Conservation (phyloP, 495 filamentous ascomycete genomes). For the Hyaloscypha finlandica region DNA sequence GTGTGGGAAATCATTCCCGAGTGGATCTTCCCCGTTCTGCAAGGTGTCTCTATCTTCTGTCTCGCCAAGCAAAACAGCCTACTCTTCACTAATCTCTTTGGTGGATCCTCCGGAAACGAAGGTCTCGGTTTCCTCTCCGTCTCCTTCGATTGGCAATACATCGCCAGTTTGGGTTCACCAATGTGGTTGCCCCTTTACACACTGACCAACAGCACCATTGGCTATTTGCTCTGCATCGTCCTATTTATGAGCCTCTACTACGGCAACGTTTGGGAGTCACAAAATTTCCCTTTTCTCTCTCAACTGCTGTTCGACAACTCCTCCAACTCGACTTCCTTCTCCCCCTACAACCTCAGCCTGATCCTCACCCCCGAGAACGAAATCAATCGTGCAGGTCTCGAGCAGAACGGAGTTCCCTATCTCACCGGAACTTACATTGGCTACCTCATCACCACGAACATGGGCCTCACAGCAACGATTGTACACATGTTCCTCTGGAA, state of each 20-base stretch:
- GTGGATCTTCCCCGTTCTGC: constrained; percentile 55
- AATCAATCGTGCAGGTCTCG: constrained; percentile 38
- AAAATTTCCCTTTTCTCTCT: constrained; percentile 52
- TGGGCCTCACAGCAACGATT: constrained; percentile 44
- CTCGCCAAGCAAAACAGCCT: constrained; percentile 49
- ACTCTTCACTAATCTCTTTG: constrained; percentile 61
- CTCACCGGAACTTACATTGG: constrained; percentile 44
- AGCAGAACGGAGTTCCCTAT: constrained; percentile 40
- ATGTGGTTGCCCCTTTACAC: constrained; percentile 22
- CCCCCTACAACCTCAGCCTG: constrained; percentile 39
- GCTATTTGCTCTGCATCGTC: constrained; percentile 17
- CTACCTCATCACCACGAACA: constrained; percentile 44
- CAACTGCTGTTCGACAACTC: constrained; percentile 37
- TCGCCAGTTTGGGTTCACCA: constrained; percentile 28
- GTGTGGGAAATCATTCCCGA: constrained; percentile 59
- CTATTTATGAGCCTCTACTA: constrained; percentile 37
- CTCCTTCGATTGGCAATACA: constrained; percentile 53
- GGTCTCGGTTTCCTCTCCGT: constrained; percentile 37
- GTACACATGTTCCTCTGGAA: constrained; percentile 33
- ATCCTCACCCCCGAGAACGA: constrained; percentile 40
- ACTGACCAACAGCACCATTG: constrained; percentile 21
- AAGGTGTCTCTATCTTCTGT: constrained; percentile 57
- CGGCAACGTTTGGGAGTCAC: constrained; percentile 50
- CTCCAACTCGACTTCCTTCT: constrained; percentile 40
- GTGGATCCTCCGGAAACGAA: constrained; percentile 55